Conservation (phyloP, 352 stramenopile species). For the Phytophthora syringae region DNA sequence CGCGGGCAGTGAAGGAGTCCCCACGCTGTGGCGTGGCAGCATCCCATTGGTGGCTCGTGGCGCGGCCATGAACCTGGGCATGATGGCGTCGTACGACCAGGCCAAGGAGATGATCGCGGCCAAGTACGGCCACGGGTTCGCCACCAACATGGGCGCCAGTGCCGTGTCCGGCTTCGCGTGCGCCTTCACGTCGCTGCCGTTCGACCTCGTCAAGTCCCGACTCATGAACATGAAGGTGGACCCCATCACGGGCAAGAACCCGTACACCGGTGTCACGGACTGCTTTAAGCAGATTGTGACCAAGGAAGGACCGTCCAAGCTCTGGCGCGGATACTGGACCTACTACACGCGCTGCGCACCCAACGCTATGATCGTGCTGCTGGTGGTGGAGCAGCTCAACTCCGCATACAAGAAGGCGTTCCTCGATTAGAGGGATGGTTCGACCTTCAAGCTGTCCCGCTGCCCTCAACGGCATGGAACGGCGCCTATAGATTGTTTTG, state of each 20-base stretch:
- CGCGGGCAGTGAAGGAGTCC: conserved; percentile 82
- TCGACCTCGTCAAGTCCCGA: conserved; percentile 98
- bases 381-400: conserved; percentile 97
- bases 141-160: conserved; percentile 94
- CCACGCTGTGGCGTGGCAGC: conserved; percentile 91
- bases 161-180: conserved; percentile 97
- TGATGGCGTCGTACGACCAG: conserved; percentile 99
- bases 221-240: conserved; percentile 98
- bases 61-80: conserved; percentile 99
- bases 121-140: conserved; percentile 72
- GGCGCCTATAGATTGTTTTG: conserved; percentile 36
- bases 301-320: conserved; percentile 95
- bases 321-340: conserved; percentile 98
- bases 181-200: conserved; percentile 97
- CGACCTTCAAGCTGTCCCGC: too few species aligned
- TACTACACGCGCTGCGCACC: conserved; percentile 99
- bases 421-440: conserved; percentile 47
- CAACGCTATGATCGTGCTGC: conserved; percentile 99
- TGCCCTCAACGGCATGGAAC: too few species aligned
- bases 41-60: conserved; percentile 95
- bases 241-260: conserved; percentile 88
- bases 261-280: conserved; percentile 96
- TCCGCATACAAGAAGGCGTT: conserved; percentile 81
- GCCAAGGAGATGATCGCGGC: conserved; percentile 92
- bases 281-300: conserved; percentile 95